These are phyloP conservation scores for Avicennia marina DNA, from an alignment of 257 asterid species.

Conservation along the genomic window DNA sequence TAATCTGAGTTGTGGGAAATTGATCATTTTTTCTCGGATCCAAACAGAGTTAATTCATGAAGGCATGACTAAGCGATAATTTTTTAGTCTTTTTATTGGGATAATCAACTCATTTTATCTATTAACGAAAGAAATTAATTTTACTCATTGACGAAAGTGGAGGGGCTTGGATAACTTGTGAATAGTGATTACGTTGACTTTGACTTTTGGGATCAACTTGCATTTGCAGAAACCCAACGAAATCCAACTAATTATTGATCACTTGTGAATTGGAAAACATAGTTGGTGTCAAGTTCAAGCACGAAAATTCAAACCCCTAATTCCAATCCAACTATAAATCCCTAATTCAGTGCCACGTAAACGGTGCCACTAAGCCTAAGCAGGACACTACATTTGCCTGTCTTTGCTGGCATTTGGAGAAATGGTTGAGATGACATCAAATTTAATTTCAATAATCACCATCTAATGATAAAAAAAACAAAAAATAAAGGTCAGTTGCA, in stretches of 20 bases:
- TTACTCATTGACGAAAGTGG: neutral
- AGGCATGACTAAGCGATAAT: too few species aligned
- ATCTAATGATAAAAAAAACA: neutral
- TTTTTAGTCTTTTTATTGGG: too few species aligned
- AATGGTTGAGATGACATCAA: neutral
- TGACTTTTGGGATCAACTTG: constrained; percentile 8
- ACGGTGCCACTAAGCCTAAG: constrained; percentile 7
- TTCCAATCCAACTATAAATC: constrained; percentile 15
- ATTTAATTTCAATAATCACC: neutral
- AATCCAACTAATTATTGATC: constrained; percentile 26
- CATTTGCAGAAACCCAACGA: constrained; percentile 21
- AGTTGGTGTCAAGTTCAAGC: constrained; percentile 12
- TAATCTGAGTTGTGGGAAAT: neutral
- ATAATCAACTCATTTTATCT: too few species aligned
- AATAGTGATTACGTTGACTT: constrained; percentile 20
- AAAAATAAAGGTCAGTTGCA: too few species aligned
- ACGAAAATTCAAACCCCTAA: constrained; percentile 17
- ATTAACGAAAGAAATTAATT: neutral
- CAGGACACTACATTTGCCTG: constrained; percentile 12
- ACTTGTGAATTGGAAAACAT: constrained; percentile 18
- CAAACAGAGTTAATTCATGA: too few species aligned
- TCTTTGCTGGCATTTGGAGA: constrained; percentile 17
- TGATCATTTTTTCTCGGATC: too few species aligned
- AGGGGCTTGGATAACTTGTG: neutral
- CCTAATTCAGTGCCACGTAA: constrained; percentile 28